Evolutionary conservation across 164 flowering plant species (phyloP).

Genomic region (Vitis amurensis): DNA sequence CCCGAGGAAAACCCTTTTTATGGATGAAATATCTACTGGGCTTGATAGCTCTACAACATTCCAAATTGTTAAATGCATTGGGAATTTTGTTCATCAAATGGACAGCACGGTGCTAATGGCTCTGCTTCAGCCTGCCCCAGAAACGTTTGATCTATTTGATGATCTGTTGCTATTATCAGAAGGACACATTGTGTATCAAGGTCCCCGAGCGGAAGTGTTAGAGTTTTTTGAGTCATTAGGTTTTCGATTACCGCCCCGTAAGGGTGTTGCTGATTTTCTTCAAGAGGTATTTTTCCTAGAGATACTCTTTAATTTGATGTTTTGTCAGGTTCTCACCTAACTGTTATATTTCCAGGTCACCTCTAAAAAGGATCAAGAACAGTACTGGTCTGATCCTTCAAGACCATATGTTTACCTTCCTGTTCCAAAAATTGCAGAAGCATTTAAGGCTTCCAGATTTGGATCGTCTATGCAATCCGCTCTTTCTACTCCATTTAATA

Average conservation of each 20-base stretch:
- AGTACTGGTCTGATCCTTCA: slow-evolving; percentile 83
- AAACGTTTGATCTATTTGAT: slow-evolving; percentile 90
- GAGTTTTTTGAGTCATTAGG: slow-evolving; percentile 86
- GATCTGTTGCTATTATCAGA: slow-evolving; percentile 79
- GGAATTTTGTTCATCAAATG: slow-evolving; percentile 86
- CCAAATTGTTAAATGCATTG: slow-evolving; percentile 77
- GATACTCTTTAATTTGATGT: not conserved
- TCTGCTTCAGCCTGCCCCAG: slow-evolving; percentile 96
- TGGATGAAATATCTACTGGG: slow-evolving; percentile 99
- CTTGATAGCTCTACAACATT: slow-evolving; percentile 96
- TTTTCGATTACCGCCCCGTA: slow-evolving; percentile 72
- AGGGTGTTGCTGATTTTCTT: slow-evolving; percentile 91
- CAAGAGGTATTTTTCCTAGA: slow-evolving; percentile 66
- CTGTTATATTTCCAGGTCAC: slow-evolving; percentile 59
- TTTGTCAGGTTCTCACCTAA: not conserved
- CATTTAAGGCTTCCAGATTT: slow-evolving; percentile 54
- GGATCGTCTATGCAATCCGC: slow-evolving; percentile 43
- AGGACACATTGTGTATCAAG: slow-evolving; percentile 80
- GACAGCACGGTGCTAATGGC: slow-evolving; percentile 83
- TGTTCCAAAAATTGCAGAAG: slow-evolving; percentile 65
- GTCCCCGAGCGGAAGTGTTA: slow-evolving; percentile 67
- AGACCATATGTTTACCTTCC: slow-evolving; percentile 65
- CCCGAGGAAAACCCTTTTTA: slow-evolving; percentile 87
- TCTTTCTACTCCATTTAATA: slow-evolving; percentile 54
- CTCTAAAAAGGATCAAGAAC: slow-evolving; percentile 86